A percentile compares a stretch with the other conserved stretches of the same genome.
phyloP scores from a whole-genome alignment of 768 basidiomycete species.

The Dacryopinax primogenitus region DNA sequence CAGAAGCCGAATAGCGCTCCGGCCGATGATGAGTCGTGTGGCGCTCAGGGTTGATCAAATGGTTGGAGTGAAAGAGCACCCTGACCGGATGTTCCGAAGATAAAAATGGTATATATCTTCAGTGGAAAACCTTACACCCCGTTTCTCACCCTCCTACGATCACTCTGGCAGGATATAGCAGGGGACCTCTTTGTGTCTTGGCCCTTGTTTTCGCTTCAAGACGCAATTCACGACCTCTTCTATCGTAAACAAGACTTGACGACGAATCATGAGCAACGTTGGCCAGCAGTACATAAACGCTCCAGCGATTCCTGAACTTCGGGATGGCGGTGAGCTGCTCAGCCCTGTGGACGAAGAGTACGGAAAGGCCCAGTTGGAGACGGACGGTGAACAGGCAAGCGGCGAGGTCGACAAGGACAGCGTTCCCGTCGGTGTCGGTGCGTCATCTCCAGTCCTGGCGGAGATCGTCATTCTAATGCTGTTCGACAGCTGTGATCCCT shows the following conservation, averaged over 20 bases:
- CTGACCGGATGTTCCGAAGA: constrained; percentile 4
- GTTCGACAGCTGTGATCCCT: constrained; percentile 8
- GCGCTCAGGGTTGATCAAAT: neutral
- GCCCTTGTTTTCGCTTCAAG: neutral
- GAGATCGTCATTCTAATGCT: neutral
- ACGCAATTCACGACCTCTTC: neutral
- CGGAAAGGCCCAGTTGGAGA: neutral
- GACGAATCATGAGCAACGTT: neutral
- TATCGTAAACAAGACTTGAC: neutral
- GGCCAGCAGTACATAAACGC: neutral
- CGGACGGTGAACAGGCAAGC: neutral
- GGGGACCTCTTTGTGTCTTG: constrained; percentile 9
- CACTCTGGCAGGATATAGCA: neutral
- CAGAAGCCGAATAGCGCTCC: neutral
- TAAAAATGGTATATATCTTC: neutral
- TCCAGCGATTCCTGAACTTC: neutral
- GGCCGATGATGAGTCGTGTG: neutral
- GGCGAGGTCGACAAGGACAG: neutral
- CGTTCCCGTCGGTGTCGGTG: neutral
- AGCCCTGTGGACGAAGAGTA: neutral
- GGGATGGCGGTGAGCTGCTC: neutral
- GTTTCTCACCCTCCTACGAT: neutral
- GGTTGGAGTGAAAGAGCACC: neutral
- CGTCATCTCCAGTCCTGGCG: neutral
- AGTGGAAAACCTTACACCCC: constrained; percentile 2